Evolutionary conservation across 2,329 filamentous ascomycete species (phyloP).

Genomic region (Monilinia laxa): DNA sequence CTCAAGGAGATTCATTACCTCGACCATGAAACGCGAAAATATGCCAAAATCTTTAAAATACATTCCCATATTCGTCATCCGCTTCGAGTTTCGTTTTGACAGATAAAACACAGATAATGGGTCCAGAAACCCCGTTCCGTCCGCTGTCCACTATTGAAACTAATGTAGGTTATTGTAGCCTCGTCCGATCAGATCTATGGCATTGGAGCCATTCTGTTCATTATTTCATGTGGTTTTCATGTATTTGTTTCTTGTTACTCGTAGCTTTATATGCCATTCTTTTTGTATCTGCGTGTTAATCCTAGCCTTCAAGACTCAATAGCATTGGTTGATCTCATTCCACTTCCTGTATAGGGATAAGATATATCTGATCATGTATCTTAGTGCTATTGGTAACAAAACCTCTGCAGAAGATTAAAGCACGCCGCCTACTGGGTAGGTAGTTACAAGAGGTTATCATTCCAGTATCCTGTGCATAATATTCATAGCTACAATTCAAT

Average conservation of each 20-base stretch:
- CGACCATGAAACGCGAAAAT: background rate
- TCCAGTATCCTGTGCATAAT: no score
- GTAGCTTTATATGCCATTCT: background rate
- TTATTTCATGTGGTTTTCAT: background rate
- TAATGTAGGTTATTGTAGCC: background rate
- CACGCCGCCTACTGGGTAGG: no score
- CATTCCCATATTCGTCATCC: background rate
- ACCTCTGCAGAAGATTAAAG: no score
- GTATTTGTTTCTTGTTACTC: background rate
- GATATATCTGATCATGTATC: background rate
- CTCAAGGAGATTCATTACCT: background rate
- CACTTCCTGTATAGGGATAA: background rate
- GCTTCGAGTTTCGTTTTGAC: background rate
- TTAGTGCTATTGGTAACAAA: background rate
- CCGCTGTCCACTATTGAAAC: background rate
- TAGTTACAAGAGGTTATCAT: no score
- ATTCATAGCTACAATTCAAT: no score
- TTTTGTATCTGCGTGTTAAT: background rate
- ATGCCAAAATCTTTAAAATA: background rate
- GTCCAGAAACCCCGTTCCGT: background rate
- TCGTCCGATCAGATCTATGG: background rate
- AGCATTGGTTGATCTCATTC: background rate
- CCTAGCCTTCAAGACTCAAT: background rate
- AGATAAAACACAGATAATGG: background rate
- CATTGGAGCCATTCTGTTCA: background rate